phyloP scores from a whole-genome alignment of 1,284 basidiomycete genomes.

The Ganoderma multipileum region DNA sequence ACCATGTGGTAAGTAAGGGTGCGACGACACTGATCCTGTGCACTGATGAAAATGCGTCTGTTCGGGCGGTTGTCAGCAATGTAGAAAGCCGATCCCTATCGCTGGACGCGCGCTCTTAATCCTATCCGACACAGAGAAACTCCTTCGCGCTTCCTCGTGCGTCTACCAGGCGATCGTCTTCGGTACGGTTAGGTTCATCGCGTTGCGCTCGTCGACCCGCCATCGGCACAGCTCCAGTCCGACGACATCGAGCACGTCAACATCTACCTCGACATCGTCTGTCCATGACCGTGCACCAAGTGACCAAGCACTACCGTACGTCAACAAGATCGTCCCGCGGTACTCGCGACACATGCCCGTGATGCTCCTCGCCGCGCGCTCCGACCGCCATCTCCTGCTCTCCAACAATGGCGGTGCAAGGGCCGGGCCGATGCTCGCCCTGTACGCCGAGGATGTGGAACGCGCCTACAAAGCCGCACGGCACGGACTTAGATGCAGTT shows the following conservation, averaged over 20 bases:
- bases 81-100: not conserved
- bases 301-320: too few relatives aligned
- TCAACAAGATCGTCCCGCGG: conserved; percentile 29
- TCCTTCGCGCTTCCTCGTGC: conserved; percentile 19
- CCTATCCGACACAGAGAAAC: conserved; percentile 7
- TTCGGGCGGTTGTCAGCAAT: too few relatives aligned
- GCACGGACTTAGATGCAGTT: too few relatives aligned
- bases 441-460: conserved; percentile 30
- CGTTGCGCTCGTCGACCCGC: conserved; percentile 23
- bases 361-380: conserved; percentile 30
- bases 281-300: conserved; percentile 24
- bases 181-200: conserved; percentile 27
- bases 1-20: conserved; percentile 13
- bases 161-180: conserved; percentile 28
- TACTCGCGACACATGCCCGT: conserved; percentile 32
- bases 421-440: conserved; percentile 20
- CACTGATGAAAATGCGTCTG: too few relatives aligned
- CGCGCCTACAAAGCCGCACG: conserved; percentile 26
- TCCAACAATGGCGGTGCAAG: conserved; percentile 31
- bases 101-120: not conserved
- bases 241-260: not conserved
- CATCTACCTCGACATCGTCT: conserved; percentile 14
- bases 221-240: not conserved
- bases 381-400: conserved; percentile 24
- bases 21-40: not conserved